Conservation (phyloP, 768 basidiomycete species). For the Daedaleopsis sinensis region DNA sequence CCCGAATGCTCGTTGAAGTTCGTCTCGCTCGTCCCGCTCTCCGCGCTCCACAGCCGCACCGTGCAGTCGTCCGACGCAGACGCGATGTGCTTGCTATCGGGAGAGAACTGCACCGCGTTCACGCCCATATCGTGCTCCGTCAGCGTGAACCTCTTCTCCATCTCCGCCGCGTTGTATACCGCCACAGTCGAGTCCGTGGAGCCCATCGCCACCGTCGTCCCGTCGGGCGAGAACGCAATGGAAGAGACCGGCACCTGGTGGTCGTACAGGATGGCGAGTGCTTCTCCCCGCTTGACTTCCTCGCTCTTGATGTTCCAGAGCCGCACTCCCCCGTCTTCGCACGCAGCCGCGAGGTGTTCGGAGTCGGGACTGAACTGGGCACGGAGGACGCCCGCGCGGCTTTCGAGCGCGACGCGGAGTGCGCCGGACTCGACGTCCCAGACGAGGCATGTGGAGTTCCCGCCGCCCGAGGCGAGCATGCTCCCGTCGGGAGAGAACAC, state of each 20-base stretch:
- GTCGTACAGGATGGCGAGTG: slow-evolving; percentile 1
- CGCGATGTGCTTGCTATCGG: slow-evolving; percentile 31
- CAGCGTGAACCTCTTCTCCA: background rate
- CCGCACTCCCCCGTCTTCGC: slow-evolving; percentile 14
- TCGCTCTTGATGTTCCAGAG: slow-evolving; percentile 13
- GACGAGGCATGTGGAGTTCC: slow-evolving; percentile 10
- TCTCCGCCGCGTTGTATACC: slow-evolving; percentile 12
- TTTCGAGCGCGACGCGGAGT: slow-evolving; percentile 1
- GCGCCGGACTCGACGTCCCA: slow-evolving; percentile 46
- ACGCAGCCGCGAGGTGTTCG: slow-evolving; percentile 10
- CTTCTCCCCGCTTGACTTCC: background rate
- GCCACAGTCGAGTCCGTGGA: slow-evolving; percentile 12
- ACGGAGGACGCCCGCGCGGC: slow-evolving; percentile 25
- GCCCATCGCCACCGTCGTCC: slow-evolving; percentile 10
- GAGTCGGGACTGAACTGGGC: slow-evolving; percentile 29
- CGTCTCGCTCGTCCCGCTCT: background rate
- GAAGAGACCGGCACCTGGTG: slow-evolving; percentile 4
- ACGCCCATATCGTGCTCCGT: slow-evolving; percentile 3
- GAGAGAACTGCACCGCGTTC: slow-evolving; percentile 29
- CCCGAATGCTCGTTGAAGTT: slow-evolving; percentile 22
- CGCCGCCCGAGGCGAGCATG: slow-evolving; percentile 5
- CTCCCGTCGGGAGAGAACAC: slow-evolving; percentile 15
- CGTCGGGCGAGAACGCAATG: slow-evolving; percentile 13
- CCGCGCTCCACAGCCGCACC: slow-evolving; percentile 31
- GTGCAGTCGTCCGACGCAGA: slow-evolving; percentile 33